Evolutionary conservation across 805 yeast species (phyloP).

Genomic region (Saccharomycopsis guyanensis): DNA sequence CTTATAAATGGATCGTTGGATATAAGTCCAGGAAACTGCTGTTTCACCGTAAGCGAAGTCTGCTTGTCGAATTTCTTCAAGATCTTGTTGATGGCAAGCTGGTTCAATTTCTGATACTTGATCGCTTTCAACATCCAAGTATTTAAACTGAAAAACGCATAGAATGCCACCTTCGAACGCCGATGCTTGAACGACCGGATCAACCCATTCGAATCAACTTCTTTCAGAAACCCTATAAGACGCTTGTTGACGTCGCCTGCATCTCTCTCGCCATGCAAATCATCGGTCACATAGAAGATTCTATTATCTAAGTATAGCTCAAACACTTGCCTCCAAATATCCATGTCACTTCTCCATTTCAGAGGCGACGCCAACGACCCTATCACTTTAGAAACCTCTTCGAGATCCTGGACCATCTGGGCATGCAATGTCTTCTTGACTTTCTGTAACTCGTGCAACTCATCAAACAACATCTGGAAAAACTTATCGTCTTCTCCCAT

Average conservation of each 20-base stretch:
- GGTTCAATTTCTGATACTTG: slow-evolving; percentile 54
- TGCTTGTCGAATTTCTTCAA: slow-evolving; percentile 71
- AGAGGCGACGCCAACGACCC: slow-evolving; percentile 35
- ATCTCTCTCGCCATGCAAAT: slow-evolving; percentile 36
- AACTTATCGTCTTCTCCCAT: slow-evolving; percentile 52
- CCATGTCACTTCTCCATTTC: slow-evolving; percentile 44
- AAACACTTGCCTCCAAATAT: slow-evolving; percentile 65
- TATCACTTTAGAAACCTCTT: slow-evolving; percentile 34
- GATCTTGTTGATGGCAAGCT: slow-evolving; percentile 58
- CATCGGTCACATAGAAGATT: slow-evolving; percentile 50
- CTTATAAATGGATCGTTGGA: slow-evolving; percentile 36
- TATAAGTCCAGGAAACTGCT: slow-evolving; percentile 36
- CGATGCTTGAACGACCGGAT: slow-evolving; percentile 39
- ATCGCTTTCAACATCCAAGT: slow-evolving; percentile 46
- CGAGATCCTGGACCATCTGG: slow-evolving; percentile 36
- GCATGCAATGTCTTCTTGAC: slow-evolving; percentile 32
- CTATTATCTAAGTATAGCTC: slow-evolving; percentile 58
- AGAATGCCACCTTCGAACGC: slow-evolving; percentile 37
- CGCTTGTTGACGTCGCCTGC: slow-evolving; percentile 39
- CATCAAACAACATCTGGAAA: slow-evolving; percentile 49
- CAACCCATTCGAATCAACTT: slow-evolving; percentile 33
- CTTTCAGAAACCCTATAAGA: slow-evolving; percentile 34
- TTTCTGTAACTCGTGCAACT: slow-evolving; percentile 39
- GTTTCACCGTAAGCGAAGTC: slow-evolving; percentile 45
- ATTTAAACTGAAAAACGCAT: slow-evolving; percentile 46